Base-by-base conservation (phyloP, 371 early-diverging fungal species). In the Syncephalastrum contaminatum region DNA sequence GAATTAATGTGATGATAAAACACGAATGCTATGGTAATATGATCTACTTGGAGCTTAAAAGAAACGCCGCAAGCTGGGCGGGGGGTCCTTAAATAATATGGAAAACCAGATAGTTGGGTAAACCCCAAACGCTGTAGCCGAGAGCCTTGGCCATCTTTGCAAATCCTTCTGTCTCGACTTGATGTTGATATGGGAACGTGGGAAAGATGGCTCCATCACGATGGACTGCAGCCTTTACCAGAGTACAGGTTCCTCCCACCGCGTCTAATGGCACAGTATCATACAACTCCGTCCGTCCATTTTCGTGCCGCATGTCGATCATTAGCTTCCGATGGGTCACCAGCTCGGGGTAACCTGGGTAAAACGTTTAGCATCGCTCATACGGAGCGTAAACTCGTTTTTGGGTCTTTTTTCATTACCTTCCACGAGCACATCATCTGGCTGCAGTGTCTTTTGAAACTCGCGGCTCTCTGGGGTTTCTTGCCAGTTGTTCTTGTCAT, bases 81-180 rank as follows among this genome's bases (percentile, higher is more conserved):
- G 30, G 4, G 18, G 16, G 15, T 25, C 15, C 18, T 50, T 25
- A 59, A 41, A 64, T 64, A 48, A 42, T 42, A 42, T 79, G 79
- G 43, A 69, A 72, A 21, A 79, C 73, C 18, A 75, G 51, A 53
- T 79, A 79, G 25, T 71, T 68, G 15, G 79, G 79, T 43, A 79
- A 50, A 1, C 79, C 79, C 68, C 73, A 79, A 4, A 79, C 68
- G 49, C 69, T 67, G 59, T 73, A 79, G 4, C 75, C 75, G 53
- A 79, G 59, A 2, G 79, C 79, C 58, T 85, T 88, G 43, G 89
- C 88, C 69, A 88, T 80, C 54, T 86, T 87, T 16, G 87, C 88
- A 65, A 90, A 75, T 1, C 91, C 91, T 70, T 89, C 91, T 8
- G 89, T 90, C 63, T 90, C 89, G 3, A 89, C 82, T 56, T 83